Conservation (phyloP, 2,329 filamentous ascomycete genomes). For the Ophiostoma angusticollis region DNA sequence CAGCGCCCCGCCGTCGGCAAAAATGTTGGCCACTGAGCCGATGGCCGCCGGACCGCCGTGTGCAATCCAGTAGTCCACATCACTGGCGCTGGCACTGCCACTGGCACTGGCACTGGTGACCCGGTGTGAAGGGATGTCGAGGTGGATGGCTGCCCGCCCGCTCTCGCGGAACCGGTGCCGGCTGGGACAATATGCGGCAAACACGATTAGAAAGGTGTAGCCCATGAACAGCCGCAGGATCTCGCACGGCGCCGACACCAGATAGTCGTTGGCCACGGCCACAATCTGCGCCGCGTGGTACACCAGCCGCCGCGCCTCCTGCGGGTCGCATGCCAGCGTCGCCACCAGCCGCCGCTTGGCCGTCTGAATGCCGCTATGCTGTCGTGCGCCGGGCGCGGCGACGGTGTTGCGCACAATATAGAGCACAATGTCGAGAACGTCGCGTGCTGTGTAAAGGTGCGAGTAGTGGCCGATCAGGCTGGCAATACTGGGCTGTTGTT, state of each 20-base stretch:
- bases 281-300: slow-evolving; percentile 22
- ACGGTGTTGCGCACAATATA: slow-evolving; percentile 20
- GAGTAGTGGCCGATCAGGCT: slow-evolving; percentile 20
- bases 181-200: slow-evolving; percentile 16
- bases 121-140: slow-evolving; percentile 15
- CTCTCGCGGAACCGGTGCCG: background rate
- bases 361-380: slow-evolving; percentile 14
- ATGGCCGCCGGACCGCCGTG: slow-evolving; percentile 17
- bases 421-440: slow-evolving; percentile 19
- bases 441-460: slow-evolving; percentile 17
- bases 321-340: slow-evolving; percentile 14
- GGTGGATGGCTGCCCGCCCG: slow-evolving; percentile 5
- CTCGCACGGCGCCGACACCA: slow-evolving; percentile 20
- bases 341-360: slow-evolving; percentile 16
- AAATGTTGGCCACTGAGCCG: slow-evolving; percentile 15
- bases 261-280: slow-evolving; percentile 19
- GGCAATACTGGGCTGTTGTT: slow-evolving; percentile 14
- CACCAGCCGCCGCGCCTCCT: slow-evolving; percentile 14
- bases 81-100: slow-evolving; percentile 4
- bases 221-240: slow-evolving; percentile 22
- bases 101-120: slow-evolving; percentile 2
- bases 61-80: slow-evolving; percentile 16
- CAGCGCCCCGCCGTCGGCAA: slow-evolving; percentile 9
- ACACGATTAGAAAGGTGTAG: slow-evolving; percentile 20
- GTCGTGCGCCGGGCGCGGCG: slow-evolving; percentile 11